Evolutionary conservation across 805 yeast species (phyloP).

Genomic region (Hanseniaspora meyeri): DNA sequence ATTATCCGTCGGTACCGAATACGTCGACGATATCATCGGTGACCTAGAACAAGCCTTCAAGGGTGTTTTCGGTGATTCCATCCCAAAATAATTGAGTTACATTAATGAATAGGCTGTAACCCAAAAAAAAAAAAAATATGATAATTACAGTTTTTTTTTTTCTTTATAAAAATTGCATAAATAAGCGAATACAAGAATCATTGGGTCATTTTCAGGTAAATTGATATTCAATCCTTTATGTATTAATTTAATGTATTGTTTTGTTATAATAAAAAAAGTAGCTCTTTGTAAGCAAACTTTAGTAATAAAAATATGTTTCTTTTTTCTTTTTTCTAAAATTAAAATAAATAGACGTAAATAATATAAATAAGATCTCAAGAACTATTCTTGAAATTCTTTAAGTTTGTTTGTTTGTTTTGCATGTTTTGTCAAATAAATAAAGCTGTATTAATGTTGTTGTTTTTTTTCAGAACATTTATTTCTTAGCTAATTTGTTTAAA

Average conservation of each 20-base stretch:
- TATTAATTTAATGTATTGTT: no score
- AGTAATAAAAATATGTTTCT: background rate
- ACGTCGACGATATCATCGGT: slow-evolving; percentile 76
- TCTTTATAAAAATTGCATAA: no score
- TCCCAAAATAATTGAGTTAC: slow-evolving; percentile 2
- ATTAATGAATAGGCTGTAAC: no score
- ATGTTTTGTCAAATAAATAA: background rate
- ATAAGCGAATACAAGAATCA: no score
- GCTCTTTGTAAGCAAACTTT: no score
- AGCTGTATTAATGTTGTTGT: background rate
- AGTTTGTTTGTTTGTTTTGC: background rate
- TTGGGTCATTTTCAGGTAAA: background rate
- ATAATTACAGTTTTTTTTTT: no score
- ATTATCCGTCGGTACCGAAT: slow-evolving; percentile 83
- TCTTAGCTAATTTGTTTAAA: slow-evolving; percentile 77
- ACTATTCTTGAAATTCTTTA: background rate
- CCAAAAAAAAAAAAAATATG: no score
- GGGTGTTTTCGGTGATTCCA: slow-evolving; percentile 34
- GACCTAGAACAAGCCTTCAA: slow-evolving; percentile 82
- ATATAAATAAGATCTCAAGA: background rate
- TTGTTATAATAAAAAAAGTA: no score
- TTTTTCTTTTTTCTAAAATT: background rate
- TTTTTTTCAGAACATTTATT: background rate
- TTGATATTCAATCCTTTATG: background rate
- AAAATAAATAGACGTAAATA: background rate